These are phyloP conservation scores for Lactarius tabidus DNA, from an alignment of 768 basidiomycete species.

Conservation along the genomic window DNA sequence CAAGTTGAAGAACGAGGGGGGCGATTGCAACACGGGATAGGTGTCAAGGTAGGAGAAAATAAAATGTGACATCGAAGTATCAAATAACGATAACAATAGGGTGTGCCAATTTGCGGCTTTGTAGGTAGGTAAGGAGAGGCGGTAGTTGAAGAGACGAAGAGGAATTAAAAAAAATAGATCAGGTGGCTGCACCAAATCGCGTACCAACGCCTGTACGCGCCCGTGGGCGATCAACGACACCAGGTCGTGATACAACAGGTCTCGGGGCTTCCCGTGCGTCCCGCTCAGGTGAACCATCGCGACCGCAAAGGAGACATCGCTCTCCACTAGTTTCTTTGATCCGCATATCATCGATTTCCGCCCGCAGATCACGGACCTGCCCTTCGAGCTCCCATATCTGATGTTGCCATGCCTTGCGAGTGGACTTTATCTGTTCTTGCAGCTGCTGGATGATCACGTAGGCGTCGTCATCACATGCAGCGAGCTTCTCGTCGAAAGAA, in stretches of 20 bases:
- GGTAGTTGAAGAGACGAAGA: conserved; percentile 6
- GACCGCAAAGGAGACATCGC: conserved; percentile 61
- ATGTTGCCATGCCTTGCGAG: conserved; percentile 64
- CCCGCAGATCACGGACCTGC: conserved; percentile 66
- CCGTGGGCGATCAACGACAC: conserved; percentile 60
- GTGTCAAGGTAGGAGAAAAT: background rate
- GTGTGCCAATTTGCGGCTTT: background rate
- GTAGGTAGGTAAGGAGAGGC: background rate
- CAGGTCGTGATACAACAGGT: conserved; percentile 11
- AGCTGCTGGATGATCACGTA: conserved; percentile 46
- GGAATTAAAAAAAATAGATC: conserved; percentile 25
- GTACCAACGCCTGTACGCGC: conserved; percentile 61
- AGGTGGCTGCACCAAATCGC: conserved; percentile 56
- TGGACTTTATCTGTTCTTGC: conserved; percentile 55
- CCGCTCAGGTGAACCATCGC: conserved; percentile 35
- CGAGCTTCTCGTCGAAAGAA: conserved; percentile 32
- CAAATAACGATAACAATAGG: conserved; percentile 22
- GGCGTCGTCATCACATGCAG: conserved; percentile 38
- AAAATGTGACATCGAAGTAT: conserved; percentile 13
- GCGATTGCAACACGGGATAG: background rate
- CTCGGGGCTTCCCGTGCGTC: background rate
- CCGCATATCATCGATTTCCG: conserved; percentile 59
- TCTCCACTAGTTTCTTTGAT: conserved; percentile 35
- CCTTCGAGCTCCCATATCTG: conserved; percentile 74
- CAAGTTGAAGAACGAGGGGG: conserved; percentile 6